Conservation (phyloP, 1,284 basidiomycete species). For the Ganoderma leucocontextum region DNA sequence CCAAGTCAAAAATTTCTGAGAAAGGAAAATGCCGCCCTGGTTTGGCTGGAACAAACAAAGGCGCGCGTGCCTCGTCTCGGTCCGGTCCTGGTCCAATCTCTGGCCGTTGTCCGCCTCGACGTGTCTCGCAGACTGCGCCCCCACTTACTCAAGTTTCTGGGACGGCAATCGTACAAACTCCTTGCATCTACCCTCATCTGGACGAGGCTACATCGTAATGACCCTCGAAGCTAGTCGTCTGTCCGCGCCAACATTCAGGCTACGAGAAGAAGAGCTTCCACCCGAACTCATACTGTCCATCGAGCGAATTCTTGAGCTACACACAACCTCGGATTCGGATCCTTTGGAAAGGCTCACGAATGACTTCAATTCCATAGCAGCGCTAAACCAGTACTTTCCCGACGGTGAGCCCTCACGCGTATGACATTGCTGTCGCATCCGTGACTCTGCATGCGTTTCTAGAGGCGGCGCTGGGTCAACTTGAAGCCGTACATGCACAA, state of each 20-base stretch:
- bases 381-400: conserved; percentile 79
- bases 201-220: conserved; percentile 7
- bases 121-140: not conserved
- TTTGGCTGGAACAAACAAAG: not conserved
- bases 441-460: not conserved
- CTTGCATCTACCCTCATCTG: not conserved
- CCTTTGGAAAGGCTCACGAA: conserved; percentile 65
- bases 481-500: conserved; percentile 68
- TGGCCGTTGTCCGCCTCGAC: not conserved
- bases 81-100: not conserved
- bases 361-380: conserved; percentile 63
- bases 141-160: not conserved
- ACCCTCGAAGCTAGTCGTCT: conserved; percentile 24
- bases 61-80: conserved; percentile 5
- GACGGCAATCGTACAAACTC: not conserved
- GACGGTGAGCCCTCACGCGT: conserved; percentile 61
- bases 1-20: conserved; percentile 25
- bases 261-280: conserved; percentile 58
- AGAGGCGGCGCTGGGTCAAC: conserved; percentile 75
- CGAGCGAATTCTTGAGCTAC: conserved; percentile 68
- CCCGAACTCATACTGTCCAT: conserved; percentile 73
- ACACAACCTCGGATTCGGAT: conserved; percentile 53
- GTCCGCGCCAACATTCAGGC: conserved; percentile 26
- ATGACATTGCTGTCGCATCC: conserved; percentile 12
- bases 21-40: conserved; percentile 34